Percentiles rank a stretch among this genome's conserved stretches.
phyloP scores from a whole-genome alignment of 2,329 filamentous ascomycete species.

The Zymoseptoria brevis region DNA sequence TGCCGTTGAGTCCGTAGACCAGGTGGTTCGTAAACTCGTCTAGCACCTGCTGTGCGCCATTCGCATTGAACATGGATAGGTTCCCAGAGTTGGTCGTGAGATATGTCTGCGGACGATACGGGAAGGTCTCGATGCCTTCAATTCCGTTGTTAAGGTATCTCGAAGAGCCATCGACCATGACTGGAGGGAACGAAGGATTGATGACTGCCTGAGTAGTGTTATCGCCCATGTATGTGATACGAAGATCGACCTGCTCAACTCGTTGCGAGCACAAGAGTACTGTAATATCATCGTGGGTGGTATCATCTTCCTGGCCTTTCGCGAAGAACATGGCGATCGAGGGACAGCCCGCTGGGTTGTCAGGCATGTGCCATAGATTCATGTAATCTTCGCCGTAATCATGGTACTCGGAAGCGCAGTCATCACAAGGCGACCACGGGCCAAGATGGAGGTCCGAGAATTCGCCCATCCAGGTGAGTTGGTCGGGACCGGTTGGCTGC shows the following conservation, averaged over 20 bases:
- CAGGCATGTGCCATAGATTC: background rate
- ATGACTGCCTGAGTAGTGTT: background rate
- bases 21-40: slow-evolving; percentile 1
- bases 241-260: background rate
- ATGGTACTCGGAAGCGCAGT: background rate
- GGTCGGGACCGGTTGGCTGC: background rate
- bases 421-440: background rate
- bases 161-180: background rate
- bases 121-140: slow-evolving; percentile 1
- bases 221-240: background rate
- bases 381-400: background rate
- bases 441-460: slow-evolving; percentile 4
- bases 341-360: slow-evolving; percentile 2
- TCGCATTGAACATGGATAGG: background rate
- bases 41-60: background rate
- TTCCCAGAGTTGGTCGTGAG: background rate
- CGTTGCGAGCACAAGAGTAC: slow-evolving; percentile 1
- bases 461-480: background rate
- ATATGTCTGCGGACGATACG: slow-evolving; percentile 3
- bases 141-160: slow-evolving; percentile 1
- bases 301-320: background rate
- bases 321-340: background rate
- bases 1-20: slow-evolving; percentile 1
- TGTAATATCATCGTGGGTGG: background rate
- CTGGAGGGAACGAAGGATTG: background rate